Base-by-base conservation (phyloP, 176 grass and related monocot species). In the Alloteropsis semialata region DNA sequence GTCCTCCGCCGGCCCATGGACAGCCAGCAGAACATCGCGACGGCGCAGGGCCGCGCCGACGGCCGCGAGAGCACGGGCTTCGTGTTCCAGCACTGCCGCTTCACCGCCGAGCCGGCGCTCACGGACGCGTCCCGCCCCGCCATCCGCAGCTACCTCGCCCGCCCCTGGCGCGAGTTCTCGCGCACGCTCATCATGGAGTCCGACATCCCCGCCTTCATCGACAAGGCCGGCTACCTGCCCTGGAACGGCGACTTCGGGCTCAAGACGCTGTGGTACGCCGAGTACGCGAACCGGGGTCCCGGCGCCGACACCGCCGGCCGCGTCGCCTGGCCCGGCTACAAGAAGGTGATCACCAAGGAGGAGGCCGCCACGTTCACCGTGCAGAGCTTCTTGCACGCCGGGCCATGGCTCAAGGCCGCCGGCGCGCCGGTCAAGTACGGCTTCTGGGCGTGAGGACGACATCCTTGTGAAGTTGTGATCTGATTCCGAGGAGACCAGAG, bases 11-110 rank as follows among this genome's bases (percentile, higher is more conserved):
- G 90, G 21, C 96, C 96, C 3, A 30, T 95, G 44, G 87, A 93
- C 82, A 90, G 80, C 87, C 96, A 98, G 83, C 90, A 95, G 69
- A 88, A 91, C 86, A 95, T 98, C 82, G 84, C 87, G 3, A 94
- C 88, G 8, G 88, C 92, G 55, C 88, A 94, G 69, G 92, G 92
- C 11, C 82, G 88, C 49, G 89, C 83, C 0, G 85, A 85, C 69
- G 73, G 72, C 10, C 82, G 71, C 50, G 77, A 93, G 86, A 36
- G 38, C 29, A 90, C 91, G 17, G 88, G 91, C 5, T 90, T 86
- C 72, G 82, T 84, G 41, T 76, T 90, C 81, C 82, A 90, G 51
- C 56, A 72, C 49, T 86, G 85, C 73, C 63, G 76, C 24, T 65
- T 94, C 73, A 10, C 77, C 33, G 85, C 92, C 37, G 82, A 90